These are phyloP conservation scores for Calonectria multiphialidica DNA, from an alignment of 2,329 filamentous ascomycete species.

Conservation along the genomic window DNA sequence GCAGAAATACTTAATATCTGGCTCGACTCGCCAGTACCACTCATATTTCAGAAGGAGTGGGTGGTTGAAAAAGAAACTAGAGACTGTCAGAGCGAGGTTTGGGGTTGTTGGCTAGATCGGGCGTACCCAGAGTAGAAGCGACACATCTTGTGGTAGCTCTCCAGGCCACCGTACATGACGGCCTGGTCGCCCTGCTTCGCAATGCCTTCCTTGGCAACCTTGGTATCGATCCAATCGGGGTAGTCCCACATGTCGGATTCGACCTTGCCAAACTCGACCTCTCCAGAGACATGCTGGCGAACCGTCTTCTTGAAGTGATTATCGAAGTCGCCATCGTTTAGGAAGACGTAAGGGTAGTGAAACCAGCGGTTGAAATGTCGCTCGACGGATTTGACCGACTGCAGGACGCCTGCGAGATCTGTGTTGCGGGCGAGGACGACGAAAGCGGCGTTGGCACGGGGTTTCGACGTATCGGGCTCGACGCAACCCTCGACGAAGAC, in stretches of 20 bases:
- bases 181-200: slow-evolving; percentile 95
- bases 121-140: slow-evolving; percentile 96
- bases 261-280: slow-evolving; percentile 95
- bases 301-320: slow-evolving; percentile 91
- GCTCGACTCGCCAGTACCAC: slow-evolving; percentile 99
- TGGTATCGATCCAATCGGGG: slow-evolving; percentile 94
- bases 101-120: not conserved
- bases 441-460: slow-evolving; percentile 93
- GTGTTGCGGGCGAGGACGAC: slow-evolving; percentile 96
- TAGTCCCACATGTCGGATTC: slow-evolving; percentile 93
- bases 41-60: slow-evolving; percentile 95
- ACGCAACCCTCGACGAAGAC: slow-evolving; percentile 94
- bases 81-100: slow-evolving; percentile 35
- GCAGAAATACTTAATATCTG: slow-evolving; percentile 99
- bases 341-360: slow-evolving; percentile 97
- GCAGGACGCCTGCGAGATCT: slow-evolving; percentile 94
- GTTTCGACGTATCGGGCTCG: slow-evolving; percentile 81
- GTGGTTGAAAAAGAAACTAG: slow-evolving; percentile 95
- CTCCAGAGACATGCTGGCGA: slow-evolving; percentile 87
- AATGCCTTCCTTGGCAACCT: slow-evolving; percentile 95
- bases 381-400: slow-evolving; percentile 98
- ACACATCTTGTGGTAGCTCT: slow-evolving; percentile 99
- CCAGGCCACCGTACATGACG: slow-evolving; percentile 99
- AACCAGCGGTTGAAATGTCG: slow-evolving; percentile 99
- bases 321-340: slow-evolving; percentile 98